Conservation (phyloP, 164 flowering plant species). For the Buxus sempervirens region DNA sequence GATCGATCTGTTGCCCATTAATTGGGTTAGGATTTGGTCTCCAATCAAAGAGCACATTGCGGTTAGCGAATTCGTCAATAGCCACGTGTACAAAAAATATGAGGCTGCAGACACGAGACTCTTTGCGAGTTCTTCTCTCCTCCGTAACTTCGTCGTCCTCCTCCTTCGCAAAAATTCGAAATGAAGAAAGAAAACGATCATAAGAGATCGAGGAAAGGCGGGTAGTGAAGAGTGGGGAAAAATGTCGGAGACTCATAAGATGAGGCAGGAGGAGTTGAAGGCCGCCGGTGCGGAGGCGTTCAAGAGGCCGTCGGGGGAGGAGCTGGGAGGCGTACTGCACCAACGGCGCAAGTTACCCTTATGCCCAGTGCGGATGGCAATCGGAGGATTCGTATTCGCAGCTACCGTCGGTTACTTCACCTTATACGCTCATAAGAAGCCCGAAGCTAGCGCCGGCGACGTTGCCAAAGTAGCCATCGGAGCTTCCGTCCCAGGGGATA, state of each 20-base stretch:
- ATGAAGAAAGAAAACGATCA: too few species aligned
- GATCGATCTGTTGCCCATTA: too few species aligned
- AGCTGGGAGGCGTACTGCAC: slow-evolving; percentile 36
- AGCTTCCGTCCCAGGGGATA: slow-evolving; percentile 22
- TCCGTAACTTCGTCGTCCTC: too few species aligned
- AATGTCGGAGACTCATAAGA: slow-evolving; percentile 51
- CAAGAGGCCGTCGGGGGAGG: slow-evolving; percentile 27
- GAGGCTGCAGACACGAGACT: too few species aligned
- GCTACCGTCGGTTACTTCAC: slow-evolving; percentile 36
- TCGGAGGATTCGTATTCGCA: slow-evolving; percentile 27
- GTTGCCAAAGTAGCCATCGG: slow-evolving; percentile 53
- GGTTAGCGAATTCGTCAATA: too few species aligned
- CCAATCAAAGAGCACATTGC: too few species aligned
- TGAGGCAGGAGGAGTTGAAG: slow-evolving; percentile 42
- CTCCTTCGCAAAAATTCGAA: too few species aligned
- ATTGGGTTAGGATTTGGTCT: too few species aligned
- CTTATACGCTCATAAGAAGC: slow-evolving; percentile 50
- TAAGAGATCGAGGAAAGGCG: slow-evolving; percentile 12
- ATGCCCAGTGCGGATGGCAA: slow-evolving; percentile 24
- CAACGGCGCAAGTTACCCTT: slow-evolving; percentile 27
- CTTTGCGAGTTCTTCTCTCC: too few species aligned
- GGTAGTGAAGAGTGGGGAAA: slow-evolving; percentile 43
- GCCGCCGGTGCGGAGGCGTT: slow-evolving; percentile 21
- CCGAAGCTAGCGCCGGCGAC: slow-evolving; percentile 50
- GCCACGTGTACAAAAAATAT: too few species aligned